Conservation (phyloP, 2,329 filamentous ascomycete genomes). For the Trichophyton mentagrophytes region DNA sequence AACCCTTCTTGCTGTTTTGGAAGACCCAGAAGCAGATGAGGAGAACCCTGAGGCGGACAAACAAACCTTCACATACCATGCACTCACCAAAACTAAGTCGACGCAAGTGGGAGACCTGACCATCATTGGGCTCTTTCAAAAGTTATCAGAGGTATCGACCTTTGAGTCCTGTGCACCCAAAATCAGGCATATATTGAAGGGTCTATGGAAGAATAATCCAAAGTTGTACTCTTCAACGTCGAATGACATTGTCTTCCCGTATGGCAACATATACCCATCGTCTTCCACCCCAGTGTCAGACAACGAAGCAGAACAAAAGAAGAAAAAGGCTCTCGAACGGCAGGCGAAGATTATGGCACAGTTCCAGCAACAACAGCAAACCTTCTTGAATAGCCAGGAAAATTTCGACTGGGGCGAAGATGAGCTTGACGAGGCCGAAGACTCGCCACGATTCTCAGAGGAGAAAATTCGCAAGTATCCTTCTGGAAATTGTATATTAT, state of each 20-base stretch:
- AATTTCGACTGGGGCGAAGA: slow-evolving; percentile 78
- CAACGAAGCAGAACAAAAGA: slow-evolving; percentile 60
- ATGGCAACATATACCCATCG: slow-evolving; percentile 67
- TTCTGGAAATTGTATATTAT: slow-evolving; percentile 83
- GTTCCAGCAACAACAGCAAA: slow-evolving; percentile 94
- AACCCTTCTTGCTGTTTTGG: slow-evolving; percentile 68
- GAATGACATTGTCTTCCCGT: slow-evolving; percentile 45
- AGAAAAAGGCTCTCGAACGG: slow-evolving; percentile 75
- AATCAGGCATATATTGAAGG: slow-evolving; percentile 67
- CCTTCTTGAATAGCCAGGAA: slow-evolving; percentile 81
- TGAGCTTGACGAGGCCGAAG: slow-evolving; percentile 39
- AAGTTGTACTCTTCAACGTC: slow-evolving; percentile 58
- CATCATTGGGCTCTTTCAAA: slow-evolving; percentile 41
- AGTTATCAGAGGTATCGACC: slow-evolving; percentile 51
- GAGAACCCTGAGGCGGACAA: slow-evolving; percentile 30
- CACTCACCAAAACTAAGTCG: slow-evolving; percentile 50
- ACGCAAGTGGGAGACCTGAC: slow-evolving; percentile 32
- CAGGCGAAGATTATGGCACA: slow-evolving; percentile 95
- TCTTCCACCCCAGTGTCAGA: slow-evolving; percentile 59
- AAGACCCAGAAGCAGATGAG: slow-evolving; percentile 55
- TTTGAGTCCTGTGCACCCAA: slow-evolving; percentile 76
- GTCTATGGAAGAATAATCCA: slow-evolving; percentile 73
- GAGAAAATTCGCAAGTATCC: slow-evolving; percentile 83
- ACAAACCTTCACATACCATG: slow-evolving; percentile 59
- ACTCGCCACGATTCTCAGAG: slow-evolving; percentile 39